Conservation (phyloP, 768 basidiomycete genomes). For the Trametes villosa region DNA sequence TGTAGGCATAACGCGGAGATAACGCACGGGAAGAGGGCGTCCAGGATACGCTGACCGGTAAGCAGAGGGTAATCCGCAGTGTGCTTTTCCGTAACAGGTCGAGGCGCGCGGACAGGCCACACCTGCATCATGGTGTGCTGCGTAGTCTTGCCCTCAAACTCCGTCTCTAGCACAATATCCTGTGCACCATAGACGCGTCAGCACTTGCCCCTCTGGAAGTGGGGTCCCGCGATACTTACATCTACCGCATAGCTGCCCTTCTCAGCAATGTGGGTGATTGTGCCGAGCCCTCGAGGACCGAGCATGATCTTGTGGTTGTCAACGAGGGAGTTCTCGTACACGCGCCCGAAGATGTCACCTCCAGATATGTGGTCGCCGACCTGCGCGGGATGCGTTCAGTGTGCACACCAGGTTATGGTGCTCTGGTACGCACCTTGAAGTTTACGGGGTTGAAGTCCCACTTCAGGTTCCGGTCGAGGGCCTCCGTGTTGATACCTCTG, state of each 20-base stretch:
- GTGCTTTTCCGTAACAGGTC: slow-evolving; percentile 94
- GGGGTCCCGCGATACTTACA: slow-evolving; percentile 48
- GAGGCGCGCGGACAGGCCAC: slow-evolving; percentile 98
- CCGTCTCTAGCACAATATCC: slow-evolving; percentile 96
- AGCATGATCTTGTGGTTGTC: slow-evolving; percentile 98
- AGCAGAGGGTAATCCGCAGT: slow-evolving; percentile 90
- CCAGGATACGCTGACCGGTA: slow-evolving; percentile 96
- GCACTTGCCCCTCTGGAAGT: not conserved
- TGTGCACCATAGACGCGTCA: slow-evolving; percentile 32
- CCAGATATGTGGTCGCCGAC: slow-evolving; percentile 97
- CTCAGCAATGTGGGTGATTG: slow-evolving; percentile 91
- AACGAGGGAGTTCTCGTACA: slow-evolving; percentile 97
- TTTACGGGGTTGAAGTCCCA: slow-evolving; percentile 94
- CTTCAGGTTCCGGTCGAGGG: slow-evolving; percentile 82
- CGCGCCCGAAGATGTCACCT: slow-evolving; percentile 93
- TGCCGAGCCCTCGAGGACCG: slow-evolving; percentile 90
- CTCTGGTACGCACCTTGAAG: slow-evolving; percentile 60
- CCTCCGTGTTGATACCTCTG: slow-evolving; percentile 96
- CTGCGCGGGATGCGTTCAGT: slow-evolving; percentile 41
- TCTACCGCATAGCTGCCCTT: slow-evolving; percentile 92
- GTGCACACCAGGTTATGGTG: slow-evolving; percentile 15
- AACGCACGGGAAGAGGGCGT: slow-evolving; percentile 92
- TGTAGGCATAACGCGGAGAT: not conserved
- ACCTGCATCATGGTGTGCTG: slow-evolving; percentile 97
- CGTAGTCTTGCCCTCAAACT: slow-evolving; percentile 93